These are phyloP conservation scores for Aspergillus novofumigatus DNA, from an alignment of 2,329 filamentous ascomycete genomes.

Conservation along the genomic window DNA sequence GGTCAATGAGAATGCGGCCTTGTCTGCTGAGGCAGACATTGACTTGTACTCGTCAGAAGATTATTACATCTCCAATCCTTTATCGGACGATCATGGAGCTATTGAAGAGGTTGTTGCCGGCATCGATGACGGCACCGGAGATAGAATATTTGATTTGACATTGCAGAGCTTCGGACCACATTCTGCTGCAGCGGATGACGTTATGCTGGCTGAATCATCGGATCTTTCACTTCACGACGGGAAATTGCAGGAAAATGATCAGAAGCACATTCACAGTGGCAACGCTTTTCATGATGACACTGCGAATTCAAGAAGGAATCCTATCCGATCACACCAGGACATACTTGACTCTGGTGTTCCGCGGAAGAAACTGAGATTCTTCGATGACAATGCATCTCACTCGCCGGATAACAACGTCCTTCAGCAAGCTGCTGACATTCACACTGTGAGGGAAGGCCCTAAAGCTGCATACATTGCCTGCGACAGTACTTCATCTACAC, in stretches of 20 bases:
- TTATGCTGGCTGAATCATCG: not conserved
- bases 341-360: not conserved
- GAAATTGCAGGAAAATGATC: not conserved
- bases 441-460: not conserved
- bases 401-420: not conserved
- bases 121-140: slow-evolving; percentile 13
- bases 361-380: slow-evolving; percentile 8
- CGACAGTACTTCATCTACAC: slow-evolving; percentile 5
- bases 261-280: not conserved
- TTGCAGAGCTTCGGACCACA: slow-evolving; percentile 15
- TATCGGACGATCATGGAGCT: slow-evolving; percentile 13
- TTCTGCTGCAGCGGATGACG: not conserved
- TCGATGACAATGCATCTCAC: not conserved
- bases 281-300: not conserved
- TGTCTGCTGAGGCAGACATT: slow-evolving; percentile 43
- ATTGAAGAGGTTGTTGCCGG: slow-evolving; percentile 10
- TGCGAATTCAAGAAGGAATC: not conserved
- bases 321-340: slow-evolving; percentile 1
- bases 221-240: not conserved
- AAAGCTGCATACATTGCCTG: slow-evolving; percentile 1
- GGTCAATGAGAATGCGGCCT: slow-evolving; percentile 62
- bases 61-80: slow-evolving; percentile 29
- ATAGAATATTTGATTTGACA: slow-evolving; percentile 21
- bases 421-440: not conserved
- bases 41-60: slow-evolving; percentile 43